Conservation (phyloP, 1,284 basidiomycete genomes). For the Neotropicomus parvogracilis region DNA sequence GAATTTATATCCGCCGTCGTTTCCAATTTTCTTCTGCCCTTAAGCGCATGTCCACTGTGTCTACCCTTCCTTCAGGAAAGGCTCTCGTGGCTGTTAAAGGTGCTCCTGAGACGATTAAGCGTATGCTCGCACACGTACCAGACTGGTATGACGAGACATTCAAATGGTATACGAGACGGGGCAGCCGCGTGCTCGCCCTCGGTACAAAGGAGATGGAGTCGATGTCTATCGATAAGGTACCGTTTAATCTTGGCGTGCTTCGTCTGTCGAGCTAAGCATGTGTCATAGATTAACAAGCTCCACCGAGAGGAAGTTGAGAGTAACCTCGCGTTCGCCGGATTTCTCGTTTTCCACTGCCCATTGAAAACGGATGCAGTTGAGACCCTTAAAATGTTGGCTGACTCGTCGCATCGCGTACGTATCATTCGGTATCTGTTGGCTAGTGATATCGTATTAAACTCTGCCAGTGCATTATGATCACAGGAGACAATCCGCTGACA, state of each 20-base stretch:
- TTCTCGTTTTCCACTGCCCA: constrained; percentile 95
- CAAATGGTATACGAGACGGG: constrained; percentile 88
- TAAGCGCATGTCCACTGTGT: constrained; percentile 93
- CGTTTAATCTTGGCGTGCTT: constrained; percentile 6
- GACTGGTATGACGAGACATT: constrained; percentile 86
- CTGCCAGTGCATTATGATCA: constrained; percentile 90
- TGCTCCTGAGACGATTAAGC: constrained; percentile 90
- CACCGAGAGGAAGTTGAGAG: constrained; percentile 78
- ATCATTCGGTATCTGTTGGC: not conserved
- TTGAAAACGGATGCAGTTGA: constrained; percentile 90
- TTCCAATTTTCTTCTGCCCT: constrained; percentile 96
- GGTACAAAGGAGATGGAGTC: constrained; percentile 79
- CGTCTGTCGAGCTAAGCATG: not conserved
- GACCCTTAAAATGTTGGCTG: constrained; percentile 86
- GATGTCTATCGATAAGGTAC: constrained; percentile 64
- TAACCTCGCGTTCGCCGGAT: constrained; percentile 78
- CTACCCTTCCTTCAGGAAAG: constrained; percentile 60
- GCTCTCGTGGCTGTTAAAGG: constrained; percentile 81
- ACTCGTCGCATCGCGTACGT: constrained; percentile 89
- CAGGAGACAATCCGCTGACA: constrained; percentile 93
- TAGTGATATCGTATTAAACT: constrained; percentile 6
- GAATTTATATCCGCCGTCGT: constrained; percentile 74
- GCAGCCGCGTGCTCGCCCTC: constrained; percentile 87
- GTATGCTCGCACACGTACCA: constrained; percentile 76
- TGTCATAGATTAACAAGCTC: constrained; percentile 75